phyloP scores from a whole-genome alignment of 2,329 filamentous ascomycete species.

The Phoma herbarum region DNA sequence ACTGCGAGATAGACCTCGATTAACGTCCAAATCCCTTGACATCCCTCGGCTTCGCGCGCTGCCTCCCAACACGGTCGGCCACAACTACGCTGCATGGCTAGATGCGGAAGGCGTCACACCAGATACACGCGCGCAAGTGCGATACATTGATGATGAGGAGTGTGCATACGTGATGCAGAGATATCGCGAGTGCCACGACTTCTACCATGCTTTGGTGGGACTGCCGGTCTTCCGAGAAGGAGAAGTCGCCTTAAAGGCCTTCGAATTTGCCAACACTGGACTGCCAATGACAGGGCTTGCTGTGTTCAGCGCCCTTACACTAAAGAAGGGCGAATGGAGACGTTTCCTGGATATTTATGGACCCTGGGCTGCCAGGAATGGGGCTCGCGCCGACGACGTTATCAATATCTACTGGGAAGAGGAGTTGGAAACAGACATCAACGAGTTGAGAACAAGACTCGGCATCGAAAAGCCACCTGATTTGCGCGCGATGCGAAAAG shows the following conservation, averaged over 20 bases:
- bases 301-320: slow-evolving; percentile 72
- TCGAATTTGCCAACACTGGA: slow-evolving; percentile 94
- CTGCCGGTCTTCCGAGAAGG: slow-evolving; percentile 93
- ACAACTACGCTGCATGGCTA: slow-evolving; percentile 88
- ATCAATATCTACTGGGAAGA: slow-evolving; percentile 99
- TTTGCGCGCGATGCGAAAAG: slow-evolving; percentile 77
- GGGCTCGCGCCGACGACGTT: slow-evolving; percentile 76
- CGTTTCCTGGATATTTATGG: slow-evolving; percentile 79
- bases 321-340: slow-evolving; percentile 70
- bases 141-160: slow-evolving; percentile 93
- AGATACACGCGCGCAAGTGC: slow-evolving; percentile 82
- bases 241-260: slow-evolving; percentile 96
- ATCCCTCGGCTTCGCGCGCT: slow-evolving; percentile 76
- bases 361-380: slow-evolving; percentile 91
- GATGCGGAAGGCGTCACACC: slow-evolving; percentile 92
- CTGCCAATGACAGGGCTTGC: slow-evolving; percentile 94
- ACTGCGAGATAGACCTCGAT: slow-evolving; percentile 85
- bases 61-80: slow-evolving; percentile 77
- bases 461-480: slow-evolving; percentile 91
- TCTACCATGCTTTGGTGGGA: slow-evolving; percentile 94
- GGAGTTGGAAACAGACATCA: slow-evolving; percentile 83
- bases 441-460: slow-evolving; percentile 75
- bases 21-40: slow-evolving; percentile 76
- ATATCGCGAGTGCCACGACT: slow-evolving; percentile 96
- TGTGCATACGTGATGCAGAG: slow-evolving; percentile 99